Conservation (phyloP, 352 stramenopile genomes). For the Pythium monospermum region DNA sequence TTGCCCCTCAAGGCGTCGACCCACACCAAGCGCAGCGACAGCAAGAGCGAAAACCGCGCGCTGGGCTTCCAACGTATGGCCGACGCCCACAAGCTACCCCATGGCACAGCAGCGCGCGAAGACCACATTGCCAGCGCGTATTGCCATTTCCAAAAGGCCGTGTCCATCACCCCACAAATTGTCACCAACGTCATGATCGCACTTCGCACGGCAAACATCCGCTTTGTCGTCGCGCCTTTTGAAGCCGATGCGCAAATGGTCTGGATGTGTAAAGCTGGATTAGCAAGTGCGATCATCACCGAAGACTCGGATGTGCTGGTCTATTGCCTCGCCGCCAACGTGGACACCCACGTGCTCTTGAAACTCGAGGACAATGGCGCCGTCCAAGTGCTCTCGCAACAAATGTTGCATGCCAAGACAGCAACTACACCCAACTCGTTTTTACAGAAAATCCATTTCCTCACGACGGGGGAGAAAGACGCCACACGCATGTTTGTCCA, state of each 20-base stretch:
- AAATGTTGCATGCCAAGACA: constrained; percentile 45
- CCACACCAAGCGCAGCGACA: constrained; percentile 51
- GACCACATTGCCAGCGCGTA: constrained; percentile 56
- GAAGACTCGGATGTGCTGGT: constrained; percentile 80
- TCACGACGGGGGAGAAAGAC: constrained; percentile 54
- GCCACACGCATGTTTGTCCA: constrained; percentile 78
- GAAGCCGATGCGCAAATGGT: constrained; percentile 79
- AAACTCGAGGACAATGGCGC: constrained; percentile 64
- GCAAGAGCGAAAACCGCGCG: constrained; percentile 54
- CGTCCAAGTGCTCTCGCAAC: constrained; percentile 51
- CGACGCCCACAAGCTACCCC: constrained; percentile 36
- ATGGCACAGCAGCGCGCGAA: constrained; percentile 41
- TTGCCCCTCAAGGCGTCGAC: constrained; percentile 72
- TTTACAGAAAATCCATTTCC: constrained; percentile 54
- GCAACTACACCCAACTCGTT: constrained; percentile 40
- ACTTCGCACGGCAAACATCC: constrained; percentile 34
- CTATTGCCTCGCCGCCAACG: constrained; percentile 55
- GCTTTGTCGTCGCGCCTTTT: constrained; percentile 69
- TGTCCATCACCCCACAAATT: constrained; percentile 62
- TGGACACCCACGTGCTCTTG: constrained; percentile 54
- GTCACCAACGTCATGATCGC: constrained; percentile 53
- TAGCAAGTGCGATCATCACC: constrained; percentile 63
- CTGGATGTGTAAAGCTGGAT: constrained; percentile 65
- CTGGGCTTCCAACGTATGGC: constrained; percentile 47
- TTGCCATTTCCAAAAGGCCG: constrained; percentile 50